Percentiles rank a stretch among this genome's conserved stretches.
phyloP scores from a whole-genome alignment of 2,329 filamentous ascomycete genomes.

The Colletotrichum graminicola region DNA sequence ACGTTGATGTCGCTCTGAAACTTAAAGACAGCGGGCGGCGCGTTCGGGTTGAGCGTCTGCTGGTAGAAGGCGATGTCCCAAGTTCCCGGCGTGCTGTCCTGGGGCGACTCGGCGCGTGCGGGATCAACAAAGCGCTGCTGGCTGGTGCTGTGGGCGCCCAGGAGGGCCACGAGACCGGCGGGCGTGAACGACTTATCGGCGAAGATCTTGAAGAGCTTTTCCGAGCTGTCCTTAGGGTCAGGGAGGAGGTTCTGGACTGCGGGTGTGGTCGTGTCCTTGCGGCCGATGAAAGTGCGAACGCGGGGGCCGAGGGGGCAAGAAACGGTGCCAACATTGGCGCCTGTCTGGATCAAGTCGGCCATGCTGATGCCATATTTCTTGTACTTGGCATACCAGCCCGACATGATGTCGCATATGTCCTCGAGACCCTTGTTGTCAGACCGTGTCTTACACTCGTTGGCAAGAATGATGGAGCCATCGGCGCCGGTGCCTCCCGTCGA shows the following conservation, averaged over 20 bases:
- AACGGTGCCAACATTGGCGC: conserved; percentile 62
- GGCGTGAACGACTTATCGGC: conserved; percentile 65
- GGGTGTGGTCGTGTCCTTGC: conserved; percentile 57
- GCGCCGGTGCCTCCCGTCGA: conserved; percentile 57
- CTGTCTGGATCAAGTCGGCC: conserved; percentile 68
- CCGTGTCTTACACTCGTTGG: conserved; percentile 52
- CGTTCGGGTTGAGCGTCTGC: conserved; percentile 50
- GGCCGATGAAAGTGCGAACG: conserved; percentile 64
- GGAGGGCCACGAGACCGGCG: conserved; percentile 63
- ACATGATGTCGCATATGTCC: conserved; percentile 56
- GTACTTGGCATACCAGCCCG: conserved; percentile 57
- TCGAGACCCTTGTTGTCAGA: conserved; percentile 62
- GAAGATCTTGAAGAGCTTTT: conserved; percentile 63
- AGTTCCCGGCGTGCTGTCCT: conserved; percentile 65
- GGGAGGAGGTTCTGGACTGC: conserved; percentile 60
- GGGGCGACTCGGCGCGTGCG: conserved; percentile 56
- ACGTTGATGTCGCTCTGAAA: conserved; percentile 58
- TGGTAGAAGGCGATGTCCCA: conserved; percentile 67
- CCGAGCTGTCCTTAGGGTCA: conserved; percentile 56
- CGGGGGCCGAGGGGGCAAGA: conserved; percentile 60
- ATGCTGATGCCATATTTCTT: conserved; percentile 58
- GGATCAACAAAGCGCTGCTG: conserved; percentile 61
- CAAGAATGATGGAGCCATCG: conserved; percentile 60
- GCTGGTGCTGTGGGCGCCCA: conserved; percentile 67
- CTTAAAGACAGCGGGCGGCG: conserved; percentile 54